These are phyloP conservation scores for Stylonectria norvegica DNA, from an alignment of 2,329 filamentous ascomycete genomes.

Conservation along the genomic window DNA sequence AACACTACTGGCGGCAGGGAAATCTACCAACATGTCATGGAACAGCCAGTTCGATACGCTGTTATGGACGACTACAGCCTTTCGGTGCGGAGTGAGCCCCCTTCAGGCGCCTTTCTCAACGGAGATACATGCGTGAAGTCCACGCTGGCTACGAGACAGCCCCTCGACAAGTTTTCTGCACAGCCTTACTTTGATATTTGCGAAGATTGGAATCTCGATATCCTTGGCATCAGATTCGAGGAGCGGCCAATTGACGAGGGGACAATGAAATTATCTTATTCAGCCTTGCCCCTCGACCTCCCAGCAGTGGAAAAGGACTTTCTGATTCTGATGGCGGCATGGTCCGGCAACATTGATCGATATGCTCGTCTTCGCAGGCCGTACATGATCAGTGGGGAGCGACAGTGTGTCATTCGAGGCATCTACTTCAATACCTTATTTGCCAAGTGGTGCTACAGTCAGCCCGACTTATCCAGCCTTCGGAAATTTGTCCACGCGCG, in stretches of 20 bases:
- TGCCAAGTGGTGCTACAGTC: too few species aligned
- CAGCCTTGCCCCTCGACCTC: constrained; percentile 35
- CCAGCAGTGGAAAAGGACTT: constrained; percentile 36
- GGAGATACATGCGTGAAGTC: constrained; percentile 9
- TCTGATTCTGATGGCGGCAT: constrained; percentile 37
- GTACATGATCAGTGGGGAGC: not conserved
- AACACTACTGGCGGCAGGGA: constrained; percentile 8
- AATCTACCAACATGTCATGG: constrained; percentile 34
- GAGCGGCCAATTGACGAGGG: not conserved
- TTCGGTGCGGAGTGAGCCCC: constrained; percentile 1
- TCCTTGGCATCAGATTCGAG: not conserved
- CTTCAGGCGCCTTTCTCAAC: constrained; percentile 10
- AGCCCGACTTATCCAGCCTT: too few species aligned
- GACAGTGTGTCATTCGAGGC: constrained; percentile 7
- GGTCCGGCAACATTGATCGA: constrained; percentile 37
- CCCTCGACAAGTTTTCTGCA: not conserved
- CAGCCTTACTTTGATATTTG: constrained; percentile 5
- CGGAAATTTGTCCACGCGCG: too few species aligned
- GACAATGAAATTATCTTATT: constrained; percentile 1
- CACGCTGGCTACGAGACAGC: not conserved
- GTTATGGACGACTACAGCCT: constrained; percentile 38
- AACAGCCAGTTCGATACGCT: constrained; percentile 20
- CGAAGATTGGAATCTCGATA: constrained; percentile 7
- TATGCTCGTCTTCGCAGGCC: constrained; percentile 35
- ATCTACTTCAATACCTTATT: constrained; percentile 5